Conservation (phyloP, 2,329 filamentous ascomycete genomes). For the Chaetothyriales sp. region DNA sequence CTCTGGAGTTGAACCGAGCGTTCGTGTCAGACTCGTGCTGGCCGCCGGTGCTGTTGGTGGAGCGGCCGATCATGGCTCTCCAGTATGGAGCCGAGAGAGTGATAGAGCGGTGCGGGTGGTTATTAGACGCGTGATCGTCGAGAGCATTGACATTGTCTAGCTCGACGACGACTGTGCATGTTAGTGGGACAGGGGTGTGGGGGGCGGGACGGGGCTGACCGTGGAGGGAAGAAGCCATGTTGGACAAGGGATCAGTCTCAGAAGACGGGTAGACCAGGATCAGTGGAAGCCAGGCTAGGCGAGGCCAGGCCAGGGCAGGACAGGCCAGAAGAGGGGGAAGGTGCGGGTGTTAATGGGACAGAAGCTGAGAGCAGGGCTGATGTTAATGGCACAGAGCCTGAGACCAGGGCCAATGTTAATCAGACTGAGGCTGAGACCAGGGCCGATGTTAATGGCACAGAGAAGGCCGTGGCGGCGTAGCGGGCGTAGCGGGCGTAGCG, state of each 20-base stretch:
- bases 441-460: too few species aligned
- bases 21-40: constrained; percentile 27
- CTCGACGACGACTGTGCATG: neutral
- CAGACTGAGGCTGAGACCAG: too few species aligned
- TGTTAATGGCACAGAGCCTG: too few species aligned
- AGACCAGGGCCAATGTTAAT: too few species aligned
- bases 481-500: too few species aligned
- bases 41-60: constrained; percentile 27
- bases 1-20: constrained; percentile 33
- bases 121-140: neutral
- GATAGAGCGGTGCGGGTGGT: constrained; percentile 19
- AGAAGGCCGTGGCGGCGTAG: too few species aligned
- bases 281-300: neutral
- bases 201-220: neutral
- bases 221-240: neutral
- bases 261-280: neutral
- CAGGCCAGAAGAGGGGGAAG: neutral
- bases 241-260: neutral
- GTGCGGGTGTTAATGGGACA: too few species aligned
- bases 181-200: neutral
- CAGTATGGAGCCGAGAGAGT: constrained; percentile 21
- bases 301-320: neutral
- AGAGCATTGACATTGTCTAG: neutral
- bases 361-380: too few species aligned
- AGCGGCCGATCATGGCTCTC: constrained; percentile 27